Evolutionary conservation across 352 stramenopile genomes (phyloP).

Genomic region (Phytophthora boehmeriae): DNA sequence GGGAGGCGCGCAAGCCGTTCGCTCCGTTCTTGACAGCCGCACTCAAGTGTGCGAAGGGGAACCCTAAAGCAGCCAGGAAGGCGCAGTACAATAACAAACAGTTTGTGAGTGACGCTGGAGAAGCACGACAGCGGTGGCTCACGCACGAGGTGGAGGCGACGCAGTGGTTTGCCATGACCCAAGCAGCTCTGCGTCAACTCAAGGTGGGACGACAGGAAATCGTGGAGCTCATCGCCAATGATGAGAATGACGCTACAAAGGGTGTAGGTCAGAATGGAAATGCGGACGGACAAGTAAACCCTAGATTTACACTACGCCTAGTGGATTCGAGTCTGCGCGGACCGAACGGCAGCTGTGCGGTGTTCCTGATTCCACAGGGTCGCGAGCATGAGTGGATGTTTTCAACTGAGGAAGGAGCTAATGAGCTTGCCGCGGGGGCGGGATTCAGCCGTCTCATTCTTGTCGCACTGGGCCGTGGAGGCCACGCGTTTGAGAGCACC

Average conservation of each 20-base stretch:
- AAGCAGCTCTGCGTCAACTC: constrained; percentile 49
- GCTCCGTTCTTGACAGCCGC: constrained; percentile 55
- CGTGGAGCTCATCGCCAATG: constrained; percentile 62
- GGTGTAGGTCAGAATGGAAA: not conserved
- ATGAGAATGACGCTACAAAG: constrained; percentile 30
- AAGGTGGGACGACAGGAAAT: constrained; percentile 58
- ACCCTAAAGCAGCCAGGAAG: constrained; percentile 27
- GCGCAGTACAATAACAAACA: constrained; percentile 51
- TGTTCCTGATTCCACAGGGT: constrained; percentile 83
- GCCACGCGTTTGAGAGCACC: constrained; percentile 68
- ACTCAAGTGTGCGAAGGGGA: constrained; percentile 37
- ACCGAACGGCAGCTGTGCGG: constrained; percentile 59
- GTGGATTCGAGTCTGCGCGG: constrained; percentile 56
- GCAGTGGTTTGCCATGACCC: constrained; percentile 69
- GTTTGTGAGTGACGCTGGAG: constrained; percentile 35
- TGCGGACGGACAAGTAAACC: constrained; percentile 36
- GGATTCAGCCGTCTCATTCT: constrained; percentile 80
- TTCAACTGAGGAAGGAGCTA: constrained; percentile 65
- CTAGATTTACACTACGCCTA: constrained; percentile 63
- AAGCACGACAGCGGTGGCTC: constrained; percentile 50
- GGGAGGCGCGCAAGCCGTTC: constrained; percentile 52
- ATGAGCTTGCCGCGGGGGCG: constrained; percentile 60
- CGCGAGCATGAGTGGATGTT: constrained; percentile 88
- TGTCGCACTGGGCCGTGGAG: constrained; percentile 58
- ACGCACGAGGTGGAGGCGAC: constrained; percentile 61